Base-by-base conservation (phyloP, 805 yeast genomes). In the Candida khao-thaluensis region DNA sequence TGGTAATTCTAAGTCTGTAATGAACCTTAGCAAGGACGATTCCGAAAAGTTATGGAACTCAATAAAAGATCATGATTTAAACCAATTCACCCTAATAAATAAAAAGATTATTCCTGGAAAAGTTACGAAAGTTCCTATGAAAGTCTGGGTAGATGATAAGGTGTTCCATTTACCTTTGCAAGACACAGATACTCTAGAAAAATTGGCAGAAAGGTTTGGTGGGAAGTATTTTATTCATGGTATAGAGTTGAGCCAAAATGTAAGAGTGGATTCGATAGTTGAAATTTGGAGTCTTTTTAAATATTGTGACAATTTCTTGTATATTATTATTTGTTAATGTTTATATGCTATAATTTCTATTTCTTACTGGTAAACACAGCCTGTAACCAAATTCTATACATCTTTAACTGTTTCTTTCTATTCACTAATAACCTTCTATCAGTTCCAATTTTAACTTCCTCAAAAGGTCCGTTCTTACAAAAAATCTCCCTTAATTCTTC, bases 311-410 rank as follows among this genome's bases (percentile, higher is more conserved):
- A 61, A 62, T 47, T 64, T 67, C 39, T 48, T 68, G 43, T 64
- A 68, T 41, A 43, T 66, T 14, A 48, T 58, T 11, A 6, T 37
- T 5, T 5, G 23, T 30, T 20, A 30, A 23, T 23, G 14, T 9
- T 30, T 7, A 17, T 30, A 6, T 30, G 17, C 22, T 30, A 8
- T 16, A 8, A 12, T n/a, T 7, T 24, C 27, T 7, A 6, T 28
- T 26, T 10, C 21, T 29, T 29, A 7, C 20, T 11, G 8, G 29
- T 74, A 59, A 91, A 91, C 17, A 87, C 89, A 1, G 93, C 98
- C 65, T 93, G 99, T 41, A 93, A 66, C 99, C 99, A 93, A 43
- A 89, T 86, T 54, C 99, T 73, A 59, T 87, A 93, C 99, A 93
- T 93, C 64, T 93, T 93, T 48, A 93, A 66, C 60, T 85, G 85